A percentile compares a stretch with the other conserved stretches of the same genome.
Conservation (phyloP, 306 rosid species). For the Elaeagnus macrophylla region DNA sequence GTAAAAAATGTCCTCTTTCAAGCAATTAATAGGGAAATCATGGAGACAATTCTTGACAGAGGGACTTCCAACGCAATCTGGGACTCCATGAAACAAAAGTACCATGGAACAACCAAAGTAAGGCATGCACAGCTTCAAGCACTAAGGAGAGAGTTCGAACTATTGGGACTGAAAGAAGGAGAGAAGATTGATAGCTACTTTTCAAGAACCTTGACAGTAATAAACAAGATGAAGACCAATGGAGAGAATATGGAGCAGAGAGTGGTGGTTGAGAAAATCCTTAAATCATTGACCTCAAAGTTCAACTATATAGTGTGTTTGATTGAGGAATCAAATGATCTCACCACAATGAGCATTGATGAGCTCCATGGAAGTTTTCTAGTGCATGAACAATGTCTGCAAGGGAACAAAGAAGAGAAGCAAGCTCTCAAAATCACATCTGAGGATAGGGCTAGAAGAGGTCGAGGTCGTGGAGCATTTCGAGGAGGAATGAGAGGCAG, state of each 20-base stretch:
- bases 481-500: background rate
- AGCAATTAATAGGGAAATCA: background rate
- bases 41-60: background rate
- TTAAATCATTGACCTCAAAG: background rate
- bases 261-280: background rate
- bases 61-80: background rate
- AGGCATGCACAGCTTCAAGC: background rate
- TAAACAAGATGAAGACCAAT: too few relatives aligned
- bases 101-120: background rate
- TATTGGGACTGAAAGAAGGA: background rate
- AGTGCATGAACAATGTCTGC: background rate
- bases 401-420: background rate
- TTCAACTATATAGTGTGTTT: background rate
- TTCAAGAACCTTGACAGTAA: background rate
- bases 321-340: background rate
- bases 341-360: background rate
- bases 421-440: background rate
- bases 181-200: background rate
- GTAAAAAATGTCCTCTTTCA: background rate
- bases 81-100: conserved; percentile 3
- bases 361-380: background rate
- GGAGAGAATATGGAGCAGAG: background rate
- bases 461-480: background rate
- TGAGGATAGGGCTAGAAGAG: background rate
- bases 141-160: conserved; percentile 4